These are phyloP conservation scores for Coniosporium tulheliwenetii DNA, from an alignment of 2,329 filamentous ascomycete genomes.

Conservation along the genomic window DNA sequence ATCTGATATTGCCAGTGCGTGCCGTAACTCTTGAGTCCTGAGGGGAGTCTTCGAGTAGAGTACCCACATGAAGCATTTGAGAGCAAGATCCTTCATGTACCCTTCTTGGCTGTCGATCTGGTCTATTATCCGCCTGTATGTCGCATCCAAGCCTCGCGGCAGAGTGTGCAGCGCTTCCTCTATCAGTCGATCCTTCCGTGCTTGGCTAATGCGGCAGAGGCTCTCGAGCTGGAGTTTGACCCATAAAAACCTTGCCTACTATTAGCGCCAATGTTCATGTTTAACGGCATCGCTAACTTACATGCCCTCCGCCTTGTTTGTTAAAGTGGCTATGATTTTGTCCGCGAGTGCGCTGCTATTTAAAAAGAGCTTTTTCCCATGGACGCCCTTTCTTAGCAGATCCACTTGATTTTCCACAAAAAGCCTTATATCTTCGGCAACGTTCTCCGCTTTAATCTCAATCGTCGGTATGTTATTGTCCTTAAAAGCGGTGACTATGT, in stretches of 20 bases:
- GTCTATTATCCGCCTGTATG: constrained; percentile 13
- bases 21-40: constrained; percentile 6
- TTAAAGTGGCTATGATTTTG: constrained; percentile 3
- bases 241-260: constrained; percentile 14
- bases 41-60: constrained; percentile 8
- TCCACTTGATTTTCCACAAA: constrained; percentile 7
- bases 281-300: constrained; percentile 2
- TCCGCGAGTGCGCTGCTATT: constrained; percentile 5
- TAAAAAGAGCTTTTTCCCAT: constrained; percentile 9
- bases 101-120: constrained; percentile 5
- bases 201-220: constrained; percentile 9
- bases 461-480: constrained; percentile 7
- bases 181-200: constrained; percentile 7
- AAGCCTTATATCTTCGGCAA: constrained; percentile 7
- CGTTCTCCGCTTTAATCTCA: constrained; percentile 7
- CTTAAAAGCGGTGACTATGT: constrained; percentile 8
- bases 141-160: constrained; percentile 12
- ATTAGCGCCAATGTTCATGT: neutral
- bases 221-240: constrained; percentile 12
- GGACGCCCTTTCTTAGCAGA: constrained; percentile 5
- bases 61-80: constrained; percentile 8
- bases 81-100: constrained; percentile 7
- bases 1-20: constrained; percentile 4
- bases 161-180: constrained; percentile 9
- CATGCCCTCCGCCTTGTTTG: constrained; percentile 11